These are phyloP conservation scores for Mycosphaerella arachidis DNA, from an alignment of 2,329 filamentous ascomycete species.

Conservation along the genomic window DNA sequence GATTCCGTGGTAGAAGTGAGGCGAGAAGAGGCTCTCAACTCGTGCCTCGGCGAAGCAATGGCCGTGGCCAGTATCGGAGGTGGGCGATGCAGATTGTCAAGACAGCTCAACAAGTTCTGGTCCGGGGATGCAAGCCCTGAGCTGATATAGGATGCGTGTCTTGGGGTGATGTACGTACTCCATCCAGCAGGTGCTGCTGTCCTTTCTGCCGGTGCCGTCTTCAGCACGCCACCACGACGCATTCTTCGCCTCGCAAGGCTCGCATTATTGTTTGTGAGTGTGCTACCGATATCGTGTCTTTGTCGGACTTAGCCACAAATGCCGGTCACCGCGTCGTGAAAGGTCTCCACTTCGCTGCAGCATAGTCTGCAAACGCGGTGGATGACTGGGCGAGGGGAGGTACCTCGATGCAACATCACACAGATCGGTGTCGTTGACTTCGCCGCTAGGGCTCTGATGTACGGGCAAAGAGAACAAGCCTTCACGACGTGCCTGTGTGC, in stretches of 20 bases:
- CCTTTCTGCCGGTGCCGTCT: not conserved
- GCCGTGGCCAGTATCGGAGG: not conserved
- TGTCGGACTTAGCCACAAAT: constrained; percentile 2
- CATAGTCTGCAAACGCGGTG: not conserved
- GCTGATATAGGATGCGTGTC: too few relatives aligned
- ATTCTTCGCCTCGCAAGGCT: not conserved
- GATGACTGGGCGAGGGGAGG: not conserved
- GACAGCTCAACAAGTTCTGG: not conserved
- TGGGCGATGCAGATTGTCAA: not conserved
- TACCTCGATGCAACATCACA: not conserved
- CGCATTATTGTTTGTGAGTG: not conserved
- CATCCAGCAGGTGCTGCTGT: not conserved
- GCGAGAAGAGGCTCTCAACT: not conserved
- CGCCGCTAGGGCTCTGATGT: not conserved
- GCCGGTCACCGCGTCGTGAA: not conserved
- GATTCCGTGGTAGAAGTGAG: not conserved
- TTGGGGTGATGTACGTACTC: too few relatives aligned
- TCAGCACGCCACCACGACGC: not conserved
- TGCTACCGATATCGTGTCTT: not conserved
- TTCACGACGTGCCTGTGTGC: constrained; percentile 1
- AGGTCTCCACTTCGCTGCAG: constrained; percentile 3
- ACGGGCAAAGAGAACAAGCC: constrained; percentile 2
- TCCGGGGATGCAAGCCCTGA: not conserved
- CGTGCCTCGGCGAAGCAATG: not conserved
- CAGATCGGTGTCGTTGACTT: not conserved